phyloP scores from a whole-genome alignment of 2,329 filamentous ascomycete species.

The Cryphonectria naterciae region DNA sequence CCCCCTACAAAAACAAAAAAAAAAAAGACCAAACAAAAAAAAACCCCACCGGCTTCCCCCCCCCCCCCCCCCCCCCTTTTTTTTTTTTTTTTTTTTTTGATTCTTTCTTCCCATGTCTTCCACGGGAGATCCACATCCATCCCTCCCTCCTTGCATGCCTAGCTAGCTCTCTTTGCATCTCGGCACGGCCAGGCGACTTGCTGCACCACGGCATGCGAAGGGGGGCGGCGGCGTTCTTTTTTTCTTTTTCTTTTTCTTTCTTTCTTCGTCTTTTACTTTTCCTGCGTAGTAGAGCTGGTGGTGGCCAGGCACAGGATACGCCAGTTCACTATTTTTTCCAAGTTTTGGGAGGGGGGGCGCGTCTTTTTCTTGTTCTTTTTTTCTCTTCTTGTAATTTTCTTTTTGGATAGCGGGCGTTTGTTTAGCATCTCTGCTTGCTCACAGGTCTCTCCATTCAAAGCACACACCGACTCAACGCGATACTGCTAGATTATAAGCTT shows the following conservation, averaged over 20 bases:
- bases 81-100: no score
- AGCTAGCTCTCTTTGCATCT: background rate
- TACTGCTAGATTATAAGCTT: background rate
- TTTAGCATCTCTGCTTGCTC: background rate
- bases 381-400: background rate
- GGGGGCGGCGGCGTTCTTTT: background rate
- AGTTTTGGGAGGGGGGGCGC: no score
- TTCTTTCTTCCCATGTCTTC: background rate
- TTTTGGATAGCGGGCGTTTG: background rate
- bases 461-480: background rate
- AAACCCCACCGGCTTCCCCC: no score
- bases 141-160: background rate
- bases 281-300: background rate
- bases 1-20: no score
- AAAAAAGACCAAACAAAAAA: no score
- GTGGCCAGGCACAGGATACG: background rate
- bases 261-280: background rate
- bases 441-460: background rate
- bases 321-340: background rate
- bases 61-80: no score
- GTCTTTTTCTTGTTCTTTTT: background rate
- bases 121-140: background rate
- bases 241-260: no score
- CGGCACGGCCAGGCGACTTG: background rate
- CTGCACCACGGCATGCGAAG: background rate